phyloP scores from a whole-genome alignment of 2,329 filamentous ascomycete genomes.

The Pseudogymnoascus destructans region DNA sequence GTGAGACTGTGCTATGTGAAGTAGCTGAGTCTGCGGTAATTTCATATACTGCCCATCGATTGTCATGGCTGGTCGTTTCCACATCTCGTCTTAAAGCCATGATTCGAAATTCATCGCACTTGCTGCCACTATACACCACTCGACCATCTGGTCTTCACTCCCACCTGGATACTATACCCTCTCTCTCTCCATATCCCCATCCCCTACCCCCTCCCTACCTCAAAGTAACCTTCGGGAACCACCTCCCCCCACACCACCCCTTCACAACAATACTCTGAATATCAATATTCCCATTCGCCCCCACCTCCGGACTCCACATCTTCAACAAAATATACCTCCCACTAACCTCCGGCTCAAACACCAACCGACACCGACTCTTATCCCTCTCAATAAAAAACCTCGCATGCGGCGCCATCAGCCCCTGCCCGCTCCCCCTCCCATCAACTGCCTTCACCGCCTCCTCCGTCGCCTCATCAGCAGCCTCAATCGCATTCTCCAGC shows the following conservation, averaged over 20 bases:
- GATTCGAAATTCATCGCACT: constrained; percentile 2
- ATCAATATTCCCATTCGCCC: constrained; percentile 61
- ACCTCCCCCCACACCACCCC: constrained; percentile 76
- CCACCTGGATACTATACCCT: not conserved
- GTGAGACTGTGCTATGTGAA: not conserved
- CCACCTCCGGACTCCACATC: constrained; percentile 68
- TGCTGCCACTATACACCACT: not conserved
- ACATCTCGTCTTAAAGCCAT: not conserved
- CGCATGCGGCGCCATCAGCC: constrained; percentile 59
- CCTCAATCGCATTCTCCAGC: constrained; percentile 18
- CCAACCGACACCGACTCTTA: constrained; percentile 75
- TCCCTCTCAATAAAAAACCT: constrained; percentile 72
- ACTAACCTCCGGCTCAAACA: constrained; percentile 70
- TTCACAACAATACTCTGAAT: constrained; percentile 75
- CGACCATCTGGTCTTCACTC: not conserved
- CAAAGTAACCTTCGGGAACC: constrained; percentile 58
- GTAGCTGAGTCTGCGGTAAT: not conserved
- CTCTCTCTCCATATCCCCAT: not conserved
- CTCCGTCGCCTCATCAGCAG: constrained; percentile 37
- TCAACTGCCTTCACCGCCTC: constrained; percentile 44
- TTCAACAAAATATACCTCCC: constrained; percentile 78
- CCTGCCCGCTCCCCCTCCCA: constrained; percentile 27
- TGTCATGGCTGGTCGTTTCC: not conserved
- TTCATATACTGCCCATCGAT: not conserved
- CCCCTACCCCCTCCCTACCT: constrained; percentile 28